phyloP scores from a whole-genome alignment of 163 green algal genomes.

The Scenedesmus sp. region DNA sequence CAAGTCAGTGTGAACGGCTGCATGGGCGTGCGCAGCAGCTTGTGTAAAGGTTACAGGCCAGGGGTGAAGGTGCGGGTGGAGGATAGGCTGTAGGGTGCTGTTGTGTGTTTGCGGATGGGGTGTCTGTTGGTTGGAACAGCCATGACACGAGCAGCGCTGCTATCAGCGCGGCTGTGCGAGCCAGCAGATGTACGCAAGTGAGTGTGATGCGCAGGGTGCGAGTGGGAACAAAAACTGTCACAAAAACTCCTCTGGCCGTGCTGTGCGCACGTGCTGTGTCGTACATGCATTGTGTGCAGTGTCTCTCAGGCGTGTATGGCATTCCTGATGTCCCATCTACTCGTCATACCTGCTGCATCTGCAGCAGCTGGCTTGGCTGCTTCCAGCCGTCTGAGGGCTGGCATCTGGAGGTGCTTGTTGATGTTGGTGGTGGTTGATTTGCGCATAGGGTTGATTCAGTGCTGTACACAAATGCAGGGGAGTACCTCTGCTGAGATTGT shows the following conservation, averaged over 20 bases:
- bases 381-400: not conserved
- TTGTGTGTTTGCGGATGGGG: not conserved
- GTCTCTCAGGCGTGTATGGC: not conserved
- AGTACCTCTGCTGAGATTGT: too few species aligned
- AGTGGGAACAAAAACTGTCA: not conserved
- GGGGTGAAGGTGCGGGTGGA: conserved; percentile 40
- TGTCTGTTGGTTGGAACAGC: not conserved
- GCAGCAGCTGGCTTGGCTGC: not conserved
- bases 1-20: conserved; percentile 18
- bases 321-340: not conserved
- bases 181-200: not conserved
- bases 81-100: not conserved
- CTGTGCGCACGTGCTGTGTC: not conserved
- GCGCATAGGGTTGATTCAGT: too few species aligned
- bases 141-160: not conserved
- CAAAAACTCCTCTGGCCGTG: not conserved
- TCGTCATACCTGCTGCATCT: not conserved
- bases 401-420: not conserved
- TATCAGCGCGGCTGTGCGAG: not conserved
- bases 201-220: not conserved
- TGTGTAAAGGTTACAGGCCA: not conserved
- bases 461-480: too few species aligned
- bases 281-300: not conserved
- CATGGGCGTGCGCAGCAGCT: conserved; percentile 22
- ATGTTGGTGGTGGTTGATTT: not conserved